These are phyloP conservation scores for Cryptosporidium andersoni DNA, from an alignment of 169 alveolate genomes.

Conservation along the genomic window DNA sequence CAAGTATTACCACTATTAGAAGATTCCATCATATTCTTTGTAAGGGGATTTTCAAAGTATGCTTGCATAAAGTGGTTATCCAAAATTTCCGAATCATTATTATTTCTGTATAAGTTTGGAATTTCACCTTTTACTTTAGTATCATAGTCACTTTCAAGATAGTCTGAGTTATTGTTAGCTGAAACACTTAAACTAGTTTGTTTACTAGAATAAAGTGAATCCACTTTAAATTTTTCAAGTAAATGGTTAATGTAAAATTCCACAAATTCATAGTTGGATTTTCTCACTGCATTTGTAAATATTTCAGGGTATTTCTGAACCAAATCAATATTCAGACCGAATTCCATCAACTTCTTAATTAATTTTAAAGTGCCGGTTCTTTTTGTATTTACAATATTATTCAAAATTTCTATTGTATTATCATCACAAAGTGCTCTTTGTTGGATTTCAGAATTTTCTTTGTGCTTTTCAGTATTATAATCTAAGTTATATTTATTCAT, in stretches of 20 bases:
- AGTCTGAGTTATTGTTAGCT: too few relatives aligned
- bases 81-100: neutral
- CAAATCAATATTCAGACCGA: constrained; percentile 36
- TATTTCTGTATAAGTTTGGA: neutral
- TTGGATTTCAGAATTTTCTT: constrained; percentile 5
- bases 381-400: constrained; percentile 14
- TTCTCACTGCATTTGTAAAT: constrained; percentile 47
- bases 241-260: neutral
- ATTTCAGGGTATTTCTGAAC: constrained; percentile 41
- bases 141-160: too few relatives aligned
- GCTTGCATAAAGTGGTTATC: neutral
- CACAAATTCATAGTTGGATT: constrained; percentile 33
- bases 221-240: neutral
- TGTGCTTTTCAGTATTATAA: neutral
- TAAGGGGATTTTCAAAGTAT: too few relatives aligned
- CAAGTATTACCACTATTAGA: neutral
- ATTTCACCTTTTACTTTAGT: too few relatives aligned
- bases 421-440: constrained; percentile 13
- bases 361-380: constrained; percentile 39
- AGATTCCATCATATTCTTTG: neutral
- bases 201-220: neutral
- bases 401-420: constrained; percentile 8
- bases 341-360: constrained; percentile 16
- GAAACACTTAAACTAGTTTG: neutral
- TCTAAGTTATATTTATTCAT: neutral